Evolutionary conservation across 1,139 yeast species (phyloP).

Genomic region (Candida sanyaensis): DNA sequence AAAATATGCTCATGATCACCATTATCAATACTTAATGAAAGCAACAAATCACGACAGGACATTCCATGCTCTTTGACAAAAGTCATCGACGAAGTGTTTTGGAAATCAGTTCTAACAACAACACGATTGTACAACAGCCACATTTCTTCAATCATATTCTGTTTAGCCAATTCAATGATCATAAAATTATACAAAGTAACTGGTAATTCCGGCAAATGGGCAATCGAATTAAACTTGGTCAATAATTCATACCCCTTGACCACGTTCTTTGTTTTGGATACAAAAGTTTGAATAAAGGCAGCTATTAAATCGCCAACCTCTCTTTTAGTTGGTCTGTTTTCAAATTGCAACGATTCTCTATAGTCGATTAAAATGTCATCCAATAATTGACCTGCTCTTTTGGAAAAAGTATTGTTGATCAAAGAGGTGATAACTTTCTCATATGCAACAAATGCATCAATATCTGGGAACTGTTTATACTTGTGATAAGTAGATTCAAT

Average conservation of each 20-base stretch:
- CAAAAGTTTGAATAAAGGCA: slow-evolving; percentile 29
- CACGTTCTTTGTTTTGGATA: slow-evolving; percentile 19
- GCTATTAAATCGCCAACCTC: slow-evolving; percentile 35
- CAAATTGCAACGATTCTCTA: slow-evolving; percentile 19
- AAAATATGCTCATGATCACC: slow-evolving; percentile 40
- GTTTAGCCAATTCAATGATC: slow-evolving; percentile 26
- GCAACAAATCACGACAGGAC: slow-evolving; percentile 32
- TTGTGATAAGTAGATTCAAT: slow-evolving; percentile 28
- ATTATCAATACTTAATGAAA: slow-evolving; percentile 33
- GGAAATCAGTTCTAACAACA: slow-evolving; percentile 42
- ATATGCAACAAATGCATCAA: slow-evolving; percentile 50
- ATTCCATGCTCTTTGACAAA: slow-evolving; percentile 14
- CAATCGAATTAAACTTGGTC: slow-evolving; percentile 29
- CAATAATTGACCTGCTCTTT: slow-evolving; percentile 55
- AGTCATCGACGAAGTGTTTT: slow-evolving; percentile 13
- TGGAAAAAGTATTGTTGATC: slow-evolving; percentile 48
- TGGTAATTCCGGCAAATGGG: slow-evolving; percentile 42
- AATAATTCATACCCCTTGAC: slow-evolving; percentile 29
- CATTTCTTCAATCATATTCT: slow-evolving; percentile 18
- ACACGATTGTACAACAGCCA: slow-evolving; percentile 40
- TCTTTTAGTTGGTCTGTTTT: slow-evolving; percentile 20
- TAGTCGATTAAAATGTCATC: slow-evolving; percentile 44
- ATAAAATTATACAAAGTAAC: slow-evolving; percentile 32
- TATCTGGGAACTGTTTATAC: slow-evolving; percentile 20
- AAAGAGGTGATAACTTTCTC: slow-evolving; percentile 52